Base-by-base conservation (phyloP, 306 rosid species). In the Lagenaria siceraria region DNA sequence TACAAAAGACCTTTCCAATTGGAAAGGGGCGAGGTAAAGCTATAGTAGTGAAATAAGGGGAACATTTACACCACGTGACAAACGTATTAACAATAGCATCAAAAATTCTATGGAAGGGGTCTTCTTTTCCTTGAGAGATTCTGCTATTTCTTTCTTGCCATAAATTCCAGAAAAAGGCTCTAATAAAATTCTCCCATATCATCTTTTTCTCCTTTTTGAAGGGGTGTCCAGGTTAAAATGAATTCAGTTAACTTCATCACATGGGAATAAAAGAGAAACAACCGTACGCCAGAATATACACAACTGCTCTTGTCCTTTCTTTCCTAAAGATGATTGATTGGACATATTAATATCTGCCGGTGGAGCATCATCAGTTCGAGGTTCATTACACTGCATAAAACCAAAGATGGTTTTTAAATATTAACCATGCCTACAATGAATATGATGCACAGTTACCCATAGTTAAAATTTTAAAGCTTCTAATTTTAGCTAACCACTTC, bases 281-380 rank as follows among this genome's bases (percentile, higher is more conserved):
- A 63, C 75, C 4, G 10, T 78, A 42, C 77, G 40, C 18, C 80
- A 76, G 58, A 36, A 81, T 63, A 40, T 69, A 75, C 51, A 86
- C 93, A 95, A 97, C 98, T 53, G 97, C 93, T 95, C 97, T 79
- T 82, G 85, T 76, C 97, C 97, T 86, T 83, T 95, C 87, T 87
- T 95, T 68, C 91, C 98, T 18, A 79, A 75, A 31, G 86, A 62
- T 78, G 86, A 35, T 61, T 92, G 84, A 85, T 89, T 90, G 59
- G 97, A 87, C 76, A 79, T 76, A 76, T 96, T 82, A 83, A 95
- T 86, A 82, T 95, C 97, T 27, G 98, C 98, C 13, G 96, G 86
- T 24, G 96, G 97, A 70, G 98, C 96, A 87, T 95, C 97, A 84
- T 92, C 97, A 55, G 93, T 88, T 14, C 97, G 95, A 74, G 97